A percentile compares a stretch with the other conserved stretches of the same genome.
Conservation (phyloP, 495 filamentous ascomycete species). For the Aspergillus cavernicola region DNA sequence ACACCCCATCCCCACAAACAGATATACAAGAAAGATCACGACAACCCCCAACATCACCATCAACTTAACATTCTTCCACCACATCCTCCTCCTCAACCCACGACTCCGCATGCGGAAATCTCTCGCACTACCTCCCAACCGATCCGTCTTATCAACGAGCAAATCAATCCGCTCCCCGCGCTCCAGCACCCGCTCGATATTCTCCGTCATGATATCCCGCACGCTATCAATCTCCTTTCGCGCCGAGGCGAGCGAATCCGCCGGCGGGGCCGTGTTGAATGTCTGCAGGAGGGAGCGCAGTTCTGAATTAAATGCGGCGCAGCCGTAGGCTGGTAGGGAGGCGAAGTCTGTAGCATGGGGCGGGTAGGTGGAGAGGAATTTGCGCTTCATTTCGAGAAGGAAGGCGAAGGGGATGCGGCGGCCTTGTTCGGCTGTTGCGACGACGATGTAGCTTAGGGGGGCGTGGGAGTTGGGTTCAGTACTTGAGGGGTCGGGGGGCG, state of each 20-base stretch:
- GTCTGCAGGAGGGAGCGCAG: constrained; percentile 77
- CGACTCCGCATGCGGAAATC: constrained; percentile 86
- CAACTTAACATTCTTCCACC: constrained; percentile 98
- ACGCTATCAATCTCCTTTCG: constrained; percentile 90
- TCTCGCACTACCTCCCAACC: constrained; percentile 76
- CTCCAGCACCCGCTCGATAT: constrained; percentile 95
- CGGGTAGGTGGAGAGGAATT: constrained; percentile 73
- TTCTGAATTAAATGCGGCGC: constrained; percentile 76
- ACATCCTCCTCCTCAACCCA: constrained; percentile 87
- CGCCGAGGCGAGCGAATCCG: constrained; percentile 81
- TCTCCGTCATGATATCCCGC: constrained; percentile 95
- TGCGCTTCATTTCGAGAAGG: constrained; percentile 85
- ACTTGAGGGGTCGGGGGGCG: constrained; percentile 27
- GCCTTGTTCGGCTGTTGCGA: constrained; percentile 71
- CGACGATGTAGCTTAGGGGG: constrained; percentile 80
- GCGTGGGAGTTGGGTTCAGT: constrained; percentile 55
- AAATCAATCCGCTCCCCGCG: constrained; percentile 92
- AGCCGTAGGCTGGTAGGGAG: constrained; percentile 81
- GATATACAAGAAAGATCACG: constrained; percentile 75
- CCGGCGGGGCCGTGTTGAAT: constrained; percentile 73
- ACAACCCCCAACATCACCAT: constrained; percentile 85
- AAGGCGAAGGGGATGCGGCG: constrained; percentile 90
- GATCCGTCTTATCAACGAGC: constrained; percentile 95
- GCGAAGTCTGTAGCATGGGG: constrained; percentile 69
- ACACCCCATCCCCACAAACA: constrained; percentile 72